Conservation (phyloP, 1,284 basidiomycete genomes). For the Rhodofomes roseus region DNA sequence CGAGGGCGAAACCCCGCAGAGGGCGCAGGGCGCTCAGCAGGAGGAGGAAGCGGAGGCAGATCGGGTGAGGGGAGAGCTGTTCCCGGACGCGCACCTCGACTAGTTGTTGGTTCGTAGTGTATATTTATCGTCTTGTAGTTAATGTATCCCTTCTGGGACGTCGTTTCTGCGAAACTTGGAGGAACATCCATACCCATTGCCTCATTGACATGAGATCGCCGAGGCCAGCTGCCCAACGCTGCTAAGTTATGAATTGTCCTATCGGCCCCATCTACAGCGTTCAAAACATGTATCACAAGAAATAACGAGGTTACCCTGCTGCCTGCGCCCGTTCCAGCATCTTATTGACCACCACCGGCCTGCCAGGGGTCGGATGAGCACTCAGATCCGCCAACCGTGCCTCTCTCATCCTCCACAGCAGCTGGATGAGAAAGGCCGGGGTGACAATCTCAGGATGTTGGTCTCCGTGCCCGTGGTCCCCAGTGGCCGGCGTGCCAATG, state of each 20-base stretch:
- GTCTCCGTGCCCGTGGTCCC: conserved; percentile 28
- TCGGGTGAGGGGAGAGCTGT: conserved; percentile 29
- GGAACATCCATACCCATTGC: no score
- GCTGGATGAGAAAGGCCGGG: conserved; percentile 45
- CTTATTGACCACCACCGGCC: conserved; percentile 57
- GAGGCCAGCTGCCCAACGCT: no score
- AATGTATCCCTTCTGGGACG: background rate
- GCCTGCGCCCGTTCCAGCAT: conserved; percentile 66
- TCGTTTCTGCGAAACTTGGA: background rate
- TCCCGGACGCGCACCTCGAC: conserved; percentile 13
- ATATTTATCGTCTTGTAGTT: conserved; percentile 2
- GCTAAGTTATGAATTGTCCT: no score
- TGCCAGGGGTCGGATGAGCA: conserved; percentile 46
- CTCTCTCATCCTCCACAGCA: conserved; percentile 70
- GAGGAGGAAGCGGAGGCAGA: conserved; percentile 32
- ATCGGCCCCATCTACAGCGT: no score
- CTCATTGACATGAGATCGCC: no score
- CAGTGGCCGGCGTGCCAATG: conserved; percentile 19
- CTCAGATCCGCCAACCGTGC: conserved; percentile 52
- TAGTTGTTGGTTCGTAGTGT: background rate
- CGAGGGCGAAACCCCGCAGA: background rate
- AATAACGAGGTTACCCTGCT: conserved; percentile 40
- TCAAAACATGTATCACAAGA: no score
- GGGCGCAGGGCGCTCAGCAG: conserved; percentile 14
- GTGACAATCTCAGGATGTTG: conserved; percentile 39